Evolutionary conservation across 1,284 basidiomycete species (phyloP).

Genomic region (Amylostereum areolatum): DNA sequence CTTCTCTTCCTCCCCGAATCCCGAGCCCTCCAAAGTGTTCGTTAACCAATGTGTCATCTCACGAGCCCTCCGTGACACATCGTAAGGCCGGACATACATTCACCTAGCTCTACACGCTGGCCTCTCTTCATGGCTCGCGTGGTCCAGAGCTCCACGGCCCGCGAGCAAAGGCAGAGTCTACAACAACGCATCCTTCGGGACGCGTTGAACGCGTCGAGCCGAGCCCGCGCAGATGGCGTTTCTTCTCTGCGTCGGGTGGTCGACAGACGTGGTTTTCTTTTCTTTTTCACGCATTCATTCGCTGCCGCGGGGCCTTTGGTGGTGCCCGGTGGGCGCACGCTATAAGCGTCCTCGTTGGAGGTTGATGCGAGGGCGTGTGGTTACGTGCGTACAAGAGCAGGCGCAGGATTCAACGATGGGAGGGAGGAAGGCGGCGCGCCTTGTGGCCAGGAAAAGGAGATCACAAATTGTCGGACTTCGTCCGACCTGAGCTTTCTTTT

Average conservation of each 20-base stretch:
- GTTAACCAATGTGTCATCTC: slow-evolving; percentile 33
- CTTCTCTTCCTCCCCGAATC: slow-evolving; percentile 6
- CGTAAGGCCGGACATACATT: slow-evolving; percentile 44
- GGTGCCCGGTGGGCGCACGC: slow-evolving; percentile 18
- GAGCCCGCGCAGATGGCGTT: slow-evolving; percentile 24
- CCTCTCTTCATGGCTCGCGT: slow-evolving; percentile 27
- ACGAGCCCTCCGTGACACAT: slow-evolving; percentile 30
- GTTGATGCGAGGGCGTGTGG: slow-evolving; percentile 30
- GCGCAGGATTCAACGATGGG: slow-evolving; percentile 18
- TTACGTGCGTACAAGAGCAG: slow-evolving; percentile 33
- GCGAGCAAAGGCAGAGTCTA: slow-evolving; percentile 39
- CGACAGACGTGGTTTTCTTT: slow-evolving; percentile 34
- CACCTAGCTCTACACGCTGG: slow-evolving; percentile 13
- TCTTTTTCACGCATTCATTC: too few species aligned
- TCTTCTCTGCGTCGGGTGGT: slow-evolving; percentile 26
- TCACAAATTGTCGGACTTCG: slow-evolving; percentile 19
- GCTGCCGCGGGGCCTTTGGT: slow-evolving; percentile 6
- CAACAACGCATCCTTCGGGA: slow-evolving; percentile 13
- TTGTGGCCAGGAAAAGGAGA: slow-evolving; percentile 26
- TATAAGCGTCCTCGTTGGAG: slow-evolving; percentile 30
- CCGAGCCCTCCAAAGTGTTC: slow-evolving; percentile 25
- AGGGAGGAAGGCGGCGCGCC: slow-evolving; percentile 6
- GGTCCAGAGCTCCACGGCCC: slow-evolving; percentile 21
- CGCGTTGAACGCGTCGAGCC: slow-evolving; percentile 16
- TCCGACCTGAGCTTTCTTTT: slow-evolving; percentile 27